phyloP scores from a whole-genome alignment of 495 filamentous ascomycete genomes.

The Penicillium psychrofluorescens region DNA sequence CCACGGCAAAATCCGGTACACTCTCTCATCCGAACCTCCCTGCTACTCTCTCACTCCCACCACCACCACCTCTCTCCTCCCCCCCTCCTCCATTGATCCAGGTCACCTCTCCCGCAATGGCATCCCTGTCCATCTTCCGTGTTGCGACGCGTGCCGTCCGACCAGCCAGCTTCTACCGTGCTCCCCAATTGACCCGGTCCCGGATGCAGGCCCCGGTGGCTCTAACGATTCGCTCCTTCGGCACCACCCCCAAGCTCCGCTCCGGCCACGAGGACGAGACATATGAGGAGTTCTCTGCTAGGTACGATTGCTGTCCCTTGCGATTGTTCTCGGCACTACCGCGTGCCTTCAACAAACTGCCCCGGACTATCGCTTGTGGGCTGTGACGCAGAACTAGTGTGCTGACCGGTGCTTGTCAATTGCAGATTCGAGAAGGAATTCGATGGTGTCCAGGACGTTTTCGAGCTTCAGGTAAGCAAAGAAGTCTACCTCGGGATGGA shows the following conservation, averaged over 20 bases:
- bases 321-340: too few relatives aligned
- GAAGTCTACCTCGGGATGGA: background rate
- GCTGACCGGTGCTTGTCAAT: conserved; percentile 19
- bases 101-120: conserved; percentile 42
- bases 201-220: conserved; percentile 48
- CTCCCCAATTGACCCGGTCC: conserved; percentile 51
- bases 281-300: conserved; percentile 97
- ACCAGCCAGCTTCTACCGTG: conserved; percentile 52
- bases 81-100: conserved; percentile 24
- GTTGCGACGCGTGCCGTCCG: conserved; percentile 59
- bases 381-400: background rate
- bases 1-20: conserved; percentile 43
- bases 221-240: conserved; percentile 55
- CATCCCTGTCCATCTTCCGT: conserved; percentile 63
- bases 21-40: conserved; percentile 28
- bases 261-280: conserved; percentile 77
- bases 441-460: conserved; percentile 93
- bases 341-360: too few relatives aligned
- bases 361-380: too few relatives aligned
- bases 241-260: conserved; percentile 54
- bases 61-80: conserved; percentile 25
- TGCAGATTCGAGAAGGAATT: conserved; percentile 98
- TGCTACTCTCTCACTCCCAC: conserved; percentile 15
- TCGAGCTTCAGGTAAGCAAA: conserved; percentile 89
- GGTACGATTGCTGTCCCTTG: conserved; percentile 51